Evolutionary conservation across 83 land plant species (phyloP).

Genomic region (Thuja plicata): DNA sequence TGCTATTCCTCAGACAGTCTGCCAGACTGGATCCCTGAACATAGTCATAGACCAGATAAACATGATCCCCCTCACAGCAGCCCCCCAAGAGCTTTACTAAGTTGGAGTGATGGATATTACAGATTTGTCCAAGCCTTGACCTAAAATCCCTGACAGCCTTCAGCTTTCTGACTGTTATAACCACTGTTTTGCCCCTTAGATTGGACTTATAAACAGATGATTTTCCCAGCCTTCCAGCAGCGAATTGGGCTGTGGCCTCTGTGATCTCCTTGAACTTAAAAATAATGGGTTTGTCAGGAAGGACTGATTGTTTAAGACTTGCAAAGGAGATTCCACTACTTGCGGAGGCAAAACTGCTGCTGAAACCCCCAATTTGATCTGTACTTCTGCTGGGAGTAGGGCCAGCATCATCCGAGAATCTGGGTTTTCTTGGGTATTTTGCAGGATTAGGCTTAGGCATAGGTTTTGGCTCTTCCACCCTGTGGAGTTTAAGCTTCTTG

Average conservation of each 20-base stretch:
- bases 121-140: conserved; percentile 36
- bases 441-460: background rate
- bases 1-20: conserved; percentile 56
- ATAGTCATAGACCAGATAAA: conserved; percentile 73
- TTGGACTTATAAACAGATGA: conserved; percentile 51
- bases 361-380: background rate
- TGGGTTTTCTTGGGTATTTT: background rate
- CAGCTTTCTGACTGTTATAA: conserved; percentile 38
- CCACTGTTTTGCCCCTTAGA: conserved; percentile 32
- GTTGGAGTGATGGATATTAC: conserved; percentile 61
- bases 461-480: background rate
- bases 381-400: background rate
- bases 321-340: conserved; percentile 15
- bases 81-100: conserved; percentile 69
- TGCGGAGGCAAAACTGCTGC: conserved; percentile 13
- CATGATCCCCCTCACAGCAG: conserved; percentile 43
- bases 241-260: conserved; percentile 51
- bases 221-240: conserved; percentile 25
- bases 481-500: conserved; percentile 3
- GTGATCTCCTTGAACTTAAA: conserved; percentile 45
- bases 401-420: background rate
- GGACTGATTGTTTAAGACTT: conserved; percentile 25
- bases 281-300: conserved; percentile 41
- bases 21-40: conserved; percentile 62
- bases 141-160: conserved; percentile 23